Base-by-base conservation (phyloP, 192 early-diverging fungal genomes). In the Coemansia sp. region DNA sequence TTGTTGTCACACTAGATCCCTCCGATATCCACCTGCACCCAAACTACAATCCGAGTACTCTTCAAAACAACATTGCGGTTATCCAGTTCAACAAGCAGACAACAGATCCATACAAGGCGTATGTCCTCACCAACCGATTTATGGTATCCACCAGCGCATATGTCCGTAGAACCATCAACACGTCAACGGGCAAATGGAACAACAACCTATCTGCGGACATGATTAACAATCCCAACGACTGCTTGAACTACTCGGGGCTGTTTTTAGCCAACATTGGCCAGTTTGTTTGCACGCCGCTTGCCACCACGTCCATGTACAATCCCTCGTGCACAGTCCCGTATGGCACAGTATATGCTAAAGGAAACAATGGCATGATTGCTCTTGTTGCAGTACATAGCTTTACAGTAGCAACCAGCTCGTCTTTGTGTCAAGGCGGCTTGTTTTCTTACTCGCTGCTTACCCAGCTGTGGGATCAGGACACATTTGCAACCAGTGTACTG, bases 41-140 rank as follows among this genome's bases (percentile, higher is more conserved):
- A 28, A 30, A 48, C 18, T 68, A 61, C 25, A 68, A 68, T 33
- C 58, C 49, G 4, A 33, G 2, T 2, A 48, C 67, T 6, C 58
- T 68, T 11, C 59, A 40, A 29, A 48, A 68, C 40, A 68, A 68
- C 40, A 55, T 68, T 22, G 67, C 67, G 1, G 59, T 68, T 6
- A 42, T 68, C 4, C 36, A 68, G 52, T 68, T 68, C 14, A 68
- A 68, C 67, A 54, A 68, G 36, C 14, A 61, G n/a, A 56, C 67
- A 0, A 56, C 36, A 8, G 40, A 57, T 28, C 32, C 55, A 6
- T 67, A 49, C 32, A 36, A 58, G 40, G 18, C 45, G 1, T 67
- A 67, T 48, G 33, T 59, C 20, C n/a, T 60, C 36, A 10, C 11
- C 36, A 36, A 36, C 20, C 38, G n/a, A 42, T 56, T 32, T 14